Evolutionary conservation across 1,139 yeast genomes (phyloP).

Genomic region (Magnusiomyces paraingens): DNA sequence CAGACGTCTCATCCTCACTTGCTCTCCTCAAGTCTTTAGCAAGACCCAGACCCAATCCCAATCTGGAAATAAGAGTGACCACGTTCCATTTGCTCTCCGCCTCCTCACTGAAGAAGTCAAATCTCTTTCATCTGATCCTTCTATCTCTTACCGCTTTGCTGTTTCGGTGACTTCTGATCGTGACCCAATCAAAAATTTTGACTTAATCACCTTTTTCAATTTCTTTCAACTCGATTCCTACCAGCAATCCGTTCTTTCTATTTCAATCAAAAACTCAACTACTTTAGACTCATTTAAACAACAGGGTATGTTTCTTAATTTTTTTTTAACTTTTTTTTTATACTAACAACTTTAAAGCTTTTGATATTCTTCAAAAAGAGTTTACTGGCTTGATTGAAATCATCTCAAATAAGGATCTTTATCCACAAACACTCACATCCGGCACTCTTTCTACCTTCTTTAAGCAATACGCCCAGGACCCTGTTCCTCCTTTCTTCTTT

Average conservation of each 20-base stretch:
- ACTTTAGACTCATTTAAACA: not conserved
- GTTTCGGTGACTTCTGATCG: constrained; percentile 23
- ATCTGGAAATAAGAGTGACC: constrained; percentile 22
- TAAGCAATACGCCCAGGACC: not conserved
- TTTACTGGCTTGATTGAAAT: not conserved
- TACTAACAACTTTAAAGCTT: constrained; percentile 1
- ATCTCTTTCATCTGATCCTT: constrained; percentile 24
- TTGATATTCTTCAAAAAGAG: not conserved
- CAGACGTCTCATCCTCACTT: constrained; percentile 30
- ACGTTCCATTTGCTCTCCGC: constrained; percentile 17
- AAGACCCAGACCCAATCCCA: constrained; percentile 21
- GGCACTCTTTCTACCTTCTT: not conserved
- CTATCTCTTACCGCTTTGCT: constrained; percentile 25
- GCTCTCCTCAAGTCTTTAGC: constrained; percentile 33
- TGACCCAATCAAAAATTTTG: constrained; percentile 20
- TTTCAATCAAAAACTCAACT: not conserved
- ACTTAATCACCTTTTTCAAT: constrained; percentile 18
- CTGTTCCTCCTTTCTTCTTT: not conserved
- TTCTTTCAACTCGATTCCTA: constrained; percentile 19
- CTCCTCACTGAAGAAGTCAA: constrained; percentile 22
- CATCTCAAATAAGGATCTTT: not conserved
- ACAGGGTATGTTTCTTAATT: not conserved
- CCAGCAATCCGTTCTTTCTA: constrained; percentile 16
- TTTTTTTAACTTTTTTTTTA: not conserved
- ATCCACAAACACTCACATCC: not conserved